A percentile compares a stretch with the other conserved stretches of the same genome.
Conservation (phyloP, 805 yeast species). For the Hanseniaspora lindneri region DNA sequence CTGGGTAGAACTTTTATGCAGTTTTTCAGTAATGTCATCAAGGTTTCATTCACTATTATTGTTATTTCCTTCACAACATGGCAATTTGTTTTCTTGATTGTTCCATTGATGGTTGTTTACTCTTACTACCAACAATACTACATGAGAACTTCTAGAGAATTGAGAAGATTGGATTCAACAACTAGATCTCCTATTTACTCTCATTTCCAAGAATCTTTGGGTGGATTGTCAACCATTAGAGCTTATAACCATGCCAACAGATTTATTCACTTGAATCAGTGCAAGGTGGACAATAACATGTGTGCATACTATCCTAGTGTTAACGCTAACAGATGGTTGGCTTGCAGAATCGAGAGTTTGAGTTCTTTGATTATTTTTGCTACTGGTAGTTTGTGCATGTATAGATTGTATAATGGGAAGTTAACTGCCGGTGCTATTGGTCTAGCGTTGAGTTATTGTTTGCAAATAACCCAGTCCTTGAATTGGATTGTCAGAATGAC, state of each 20-base stretch:
- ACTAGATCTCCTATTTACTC: conserved; percentile 73
- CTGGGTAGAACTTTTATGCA: conserved; percentile 58
- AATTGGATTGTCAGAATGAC: conserved; percentile 99
- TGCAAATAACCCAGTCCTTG: conserved; percentile 83
- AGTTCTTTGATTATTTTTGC: conserved; percentile 82
- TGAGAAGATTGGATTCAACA: conserved; percentile 70
- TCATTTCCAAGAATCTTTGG: conserved; percentile 70
- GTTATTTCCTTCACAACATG: conserved; percentile 85
- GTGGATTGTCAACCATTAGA: conserved; percentile 63
- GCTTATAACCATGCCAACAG: conserved; percentile 58
- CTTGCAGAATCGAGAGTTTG: conserved; percentile 81
- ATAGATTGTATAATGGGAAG: conserved; percentile 52
- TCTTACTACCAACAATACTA: conserved; percentile 65
- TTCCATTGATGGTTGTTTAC: conserved; percentile 59
- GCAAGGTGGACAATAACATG: conserved; percentile 74
- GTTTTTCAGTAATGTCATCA: conserved; percentile 50
- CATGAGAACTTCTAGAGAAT: conserved; percentile 64
- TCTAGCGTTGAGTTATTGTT: conserved; percentile 81
- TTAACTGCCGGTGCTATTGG: conserved; percentile 89
- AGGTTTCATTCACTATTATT: conserved; percentile 59
- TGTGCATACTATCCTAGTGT: conserved; percentile 86
- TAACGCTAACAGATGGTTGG: conserved; percentile 94
- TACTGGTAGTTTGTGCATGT: conserved; percentile 71
- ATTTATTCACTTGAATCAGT: conserved; percentile 51
- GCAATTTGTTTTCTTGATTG: conserved; percentile 58